These are phyloP conservation scores for Rutstroemia sp. DNA, from an alignment of 2,329 filamentous ascomycete species.

Conservation along the genomic window DNA sequence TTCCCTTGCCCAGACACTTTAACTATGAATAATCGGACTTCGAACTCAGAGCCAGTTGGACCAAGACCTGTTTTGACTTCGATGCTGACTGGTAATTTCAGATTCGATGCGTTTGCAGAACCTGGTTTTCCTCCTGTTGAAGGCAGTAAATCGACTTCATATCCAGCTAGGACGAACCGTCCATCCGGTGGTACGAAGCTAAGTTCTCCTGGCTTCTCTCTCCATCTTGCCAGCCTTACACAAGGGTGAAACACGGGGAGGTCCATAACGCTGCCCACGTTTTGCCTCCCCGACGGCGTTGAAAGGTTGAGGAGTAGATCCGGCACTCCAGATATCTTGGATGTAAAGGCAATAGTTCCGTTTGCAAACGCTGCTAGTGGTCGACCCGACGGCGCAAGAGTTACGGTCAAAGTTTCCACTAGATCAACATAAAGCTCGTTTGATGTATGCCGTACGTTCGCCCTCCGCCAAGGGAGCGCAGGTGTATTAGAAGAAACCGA, in stretches of 20 bases:
- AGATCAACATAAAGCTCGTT: conserved; percentile 97
- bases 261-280: conserved; percentile 67
- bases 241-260: conserved; percentile 95
- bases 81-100: conserved; percentile 75
- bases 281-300: conserved; percentile 73
- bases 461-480: conserved; percentile 76
- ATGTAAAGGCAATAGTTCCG: conserved; percentile 89
- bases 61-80: conserved; percentile 80
- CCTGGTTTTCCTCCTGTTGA: conserved; percentile 52
- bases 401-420: conserved; percentile 82
- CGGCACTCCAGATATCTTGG: conserved; percentile 89
- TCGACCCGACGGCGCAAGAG: conserved; percentile 81
- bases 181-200: conserved; percentile 95
- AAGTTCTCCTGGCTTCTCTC: conserved; percentile 80
- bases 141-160: conserved; percentile 86
- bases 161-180: conserved; percentile 85
- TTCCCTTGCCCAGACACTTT: conserved; percentile 48
- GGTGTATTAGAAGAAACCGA: conserved; percentile 38
- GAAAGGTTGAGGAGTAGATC: conserved; percentile 79
- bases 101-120: conserved; percentile 44
- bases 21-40: conserved; percentile 69
- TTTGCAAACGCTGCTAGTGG: conserved; percentile 81
- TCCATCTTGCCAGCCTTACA: conserved; percentile 84
- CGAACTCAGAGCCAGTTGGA: conserved; percentile 71
- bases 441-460: conserved; percentile 89